These are phyloP conservation scores for Salix suchowensis DNA, from an alignment of 345 rosid species.

Conservation along the genomic window DNA sequence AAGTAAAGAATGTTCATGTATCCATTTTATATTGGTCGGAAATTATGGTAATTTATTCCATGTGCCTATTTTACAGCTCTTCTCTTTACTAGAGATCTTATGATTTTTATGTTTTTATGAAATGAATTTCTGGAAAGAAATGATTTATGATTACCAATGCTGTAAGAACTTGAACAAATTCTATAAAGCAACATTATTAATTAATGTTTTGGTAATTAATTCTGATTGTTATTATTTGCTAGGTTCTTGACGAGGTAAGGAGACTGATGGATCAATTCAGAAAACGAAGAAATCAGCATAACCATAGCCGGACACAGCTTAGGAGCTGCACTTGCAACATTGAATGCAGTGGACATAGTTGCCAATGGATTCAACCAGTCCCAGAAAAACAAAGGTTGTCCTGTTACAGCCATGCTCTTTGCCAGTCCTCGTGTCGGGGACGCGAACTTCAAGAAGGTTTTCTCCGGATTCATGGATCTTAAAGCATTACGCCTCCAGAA, in stretches of 20 bases:
- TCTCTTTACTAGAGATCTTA: too few relatives aligned
- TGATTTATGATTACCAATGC: too few relatives aligned
- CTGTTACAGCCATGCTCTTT: conserved; percentile 14
- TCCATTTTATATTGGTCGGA: too few relatives aligned
- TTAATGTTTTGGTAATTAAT: neutral
- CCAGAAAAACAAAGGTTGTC: neutral
- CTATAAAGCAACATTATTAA: neutral
- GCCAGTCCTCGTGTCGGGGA: conserved; percentile 17
- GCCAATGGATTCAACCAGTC: conserved; percentile 12
- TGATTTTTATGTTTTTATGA: too few relatives aligned
- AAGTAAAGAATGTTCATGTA: too few relatives aligned
- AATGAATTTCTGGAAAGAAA: too few relatives aligned
- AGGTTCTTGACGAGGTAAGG: conserved; percentile 16
- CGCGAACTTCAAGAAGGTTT: neutral
- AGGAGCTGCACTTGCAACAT: conserved; percentile 48
- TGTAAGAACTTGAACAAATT: neutral
- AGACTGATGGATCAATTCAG: conserved; percentile 36
- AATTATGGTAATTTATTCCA: too few relatives aligned
- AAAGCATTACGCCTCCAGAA: neutral
- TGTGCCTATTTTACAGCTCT: too few relatives aligned
- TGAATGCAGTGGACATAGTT: conserved; percentile 47
- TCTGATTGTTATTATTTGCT: neutral
- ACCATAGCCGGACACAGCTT: conserved; percentile 58
- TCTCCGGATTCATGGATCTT: neutral
- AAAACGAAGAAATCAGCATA: conserved; percentile 45